Base-by-base conservation (phyloP, 2,329 filamentous ascomycete species). In the Coniella vitis region DNA sequence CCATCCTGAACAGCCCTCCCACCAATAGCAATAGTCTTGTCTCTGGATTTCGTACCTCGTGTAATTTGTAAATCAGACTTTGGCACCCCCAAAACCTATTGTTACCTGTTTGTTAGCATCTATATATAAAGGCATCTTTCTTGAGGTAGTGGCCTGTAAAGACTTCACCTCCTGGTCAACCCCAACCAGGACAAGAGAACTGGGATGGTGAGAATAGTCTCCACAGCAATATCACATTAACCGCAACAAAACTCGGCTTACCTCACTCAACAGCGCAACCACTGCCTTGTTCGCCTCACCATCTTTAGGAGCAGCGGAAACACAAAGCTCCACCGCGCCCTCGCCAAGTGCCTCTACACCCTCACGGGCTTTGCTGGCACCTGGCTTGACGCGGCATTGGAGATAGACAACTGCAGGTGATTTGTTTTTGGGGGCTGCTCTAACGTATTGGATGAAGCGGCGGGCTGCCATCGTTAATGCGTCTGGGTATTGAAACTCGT, bases 251-350 rank as follows among this genome's bases (percentile, higher is more conserved):
- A n/a, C n/a, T n/a, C n/a, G n/a, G n/a, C n/a, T 54, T 57, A 81
- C 80, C 59, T 79, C 68, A 54, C 83, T 82, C 48, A 89, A 66
- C 4, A 87, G 65, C 34, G 75, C 69, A 42, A 80, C 66, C 2
- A 86, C 79, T 4, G 84, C 83, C 59, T 76, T 77, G 60, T 88
- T 88, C 4, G 84, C 79, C 60, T 86, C 81, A 13, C 83, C 83
- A 13, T 87, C 81, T 52, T 75, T 73, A 10, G 84, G 73, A 54
- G 76, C 81, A 0, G 82, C 83, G 1, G 83, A 67, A 2, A 87
- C 83, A 41, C 81, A 84, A 1, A 89, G 62, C 52, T 85, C 76
- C 40, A 88, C 73, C 2, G 67, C 67, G 7, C 78, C 71, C 20
- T 79, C 72, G 0, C 74, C 73, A 4, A 88, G 64, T 1, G 71